These are phyloP conservation scores for Dimargaris verticillata DNA, from an alignment of 192 early-diverging fungal genomes.

Conservation along the genomic window DNA sequence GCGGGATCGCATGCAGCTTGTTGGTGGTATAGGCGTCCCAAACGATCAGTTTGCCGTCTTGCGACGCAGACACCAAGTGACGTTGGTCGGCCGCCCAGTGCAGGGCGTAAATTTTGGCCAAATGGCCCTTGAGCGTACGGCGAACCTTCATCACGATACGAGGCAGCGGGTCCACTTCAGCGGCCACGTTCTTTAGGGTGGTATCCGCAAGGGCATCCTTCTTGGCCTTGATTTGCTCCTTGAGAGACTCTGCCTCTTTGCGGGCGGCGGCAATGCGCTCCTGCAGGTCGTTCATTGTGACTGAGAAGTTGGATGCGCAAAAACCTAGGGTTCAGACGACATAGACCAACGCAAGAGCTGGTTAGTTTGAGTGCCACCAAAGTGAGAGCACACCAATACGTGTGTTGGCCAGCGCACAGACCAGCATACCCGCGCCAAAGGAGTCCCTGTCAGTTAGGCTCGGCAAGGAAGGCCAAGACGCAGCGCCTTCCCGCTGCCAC, in stretches of 20 bases:
- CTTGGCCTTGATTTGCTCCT: constrained; percentile 90
- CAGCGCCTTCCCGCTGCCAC: too few species aligned
- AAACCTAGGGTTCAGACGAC: too few species aligned
- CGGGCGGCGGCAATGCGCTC: constrained; percentile 80
- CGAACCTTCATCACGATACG: constrained; percentile 89
- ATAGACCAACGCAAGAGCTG: too few species aligned
- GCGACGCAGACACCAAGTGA: constrained; percentile 93
- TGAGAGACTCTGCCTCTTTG: constrained; percentile 87
- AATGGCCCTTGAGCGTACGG: constrained; percentile 90
- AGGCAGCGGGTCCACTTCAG: constrained; percentile 72
- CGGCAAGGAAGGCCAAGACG: too few species aligned
- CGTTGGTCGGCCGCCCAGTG: constrained; percentile 97
- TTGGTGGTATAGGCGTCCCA: constrained; percentile 99
- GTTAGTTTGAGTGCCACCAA: too few species aligned
- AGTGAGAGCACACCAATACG: too few species aligned
- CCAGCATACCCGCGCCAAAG: too few species aligned
- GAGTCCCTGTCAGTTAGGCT: too few species aligned
- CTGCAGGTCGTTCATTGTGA: constrained; percentile 60
- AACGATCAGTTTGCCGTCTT: constrained; percentile 98
- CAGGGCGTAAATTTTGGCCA: constrained; percentile 99
- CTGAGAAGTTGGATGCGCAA: too few species aligned
- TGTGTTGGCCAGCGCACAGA: too few species aligned
- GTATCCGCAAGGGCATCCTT: constrained; percentile 90
- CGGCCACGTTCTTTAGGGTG: constrained; percentile 70
- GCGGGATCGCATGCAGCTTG: constrained; percentile 96